Evolutionary conservation across 768 basidiomycete genomes (phyloP), one percentile per base, ranked within the genome.

Genomic region (Lentinula sp.): DNA sequence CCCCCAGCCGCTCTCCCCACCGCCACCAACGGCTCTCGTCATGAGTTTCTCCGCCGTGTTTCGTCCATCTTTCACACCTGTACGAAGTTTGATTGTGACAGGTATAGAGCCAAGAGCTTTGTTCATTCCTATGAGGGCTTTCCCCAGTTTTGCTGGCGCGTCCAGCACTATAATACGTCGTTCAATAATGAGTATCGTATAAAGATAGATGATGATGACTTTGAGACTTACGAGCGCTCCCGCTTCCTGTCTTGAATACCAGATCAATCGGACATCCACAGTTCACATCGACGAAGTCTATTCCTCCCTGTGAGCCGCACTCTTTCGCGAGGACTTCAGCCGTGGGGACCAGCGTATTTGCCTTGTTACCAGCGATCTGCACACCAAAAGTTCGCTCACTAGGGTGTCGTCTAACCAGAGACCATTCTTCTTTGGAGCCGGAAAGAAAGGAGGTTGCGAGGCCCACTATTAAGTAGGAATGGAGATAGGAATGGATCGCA

Each of bases 221-320:
- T 39, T 31, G 6, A 35, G 15, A 86, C 89, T 55, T 67, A 95
- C 94, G 72, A 31, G 95, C 95, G 61, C 89, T 91, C 0, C 95
- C 95, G 59, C 93, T 94, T 3, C 95, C 95, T 13, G 84, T 82
- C 67, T 89, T 90, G 75, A 95, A 97, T 1, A 99, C 92, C 46
- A 98, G 77, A 72, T 99, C 97, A 66, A 98, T 98, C 3, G 97
- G 97, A 72, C 97, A 98, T 6, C 95, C 95, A 72, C 93, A 92
- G 68, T 99, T 99, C 64, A 98, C 75, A 68, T 99, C 95, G 1
- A 95, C 91, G 67, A 97, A 98, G 68, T 98, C 93, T 21, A 97
- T 73, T 18, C 80, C 79, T 11, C 80, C 76, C 21, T 50, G 45
- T 6, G 57, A 34, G 1, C 78, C 78, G 65, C 85, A 83, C 69